phyloP scores from a whole-genome alignment of 768 basidiomycete genomes.

The Phylloporus arenicola region DNA sequence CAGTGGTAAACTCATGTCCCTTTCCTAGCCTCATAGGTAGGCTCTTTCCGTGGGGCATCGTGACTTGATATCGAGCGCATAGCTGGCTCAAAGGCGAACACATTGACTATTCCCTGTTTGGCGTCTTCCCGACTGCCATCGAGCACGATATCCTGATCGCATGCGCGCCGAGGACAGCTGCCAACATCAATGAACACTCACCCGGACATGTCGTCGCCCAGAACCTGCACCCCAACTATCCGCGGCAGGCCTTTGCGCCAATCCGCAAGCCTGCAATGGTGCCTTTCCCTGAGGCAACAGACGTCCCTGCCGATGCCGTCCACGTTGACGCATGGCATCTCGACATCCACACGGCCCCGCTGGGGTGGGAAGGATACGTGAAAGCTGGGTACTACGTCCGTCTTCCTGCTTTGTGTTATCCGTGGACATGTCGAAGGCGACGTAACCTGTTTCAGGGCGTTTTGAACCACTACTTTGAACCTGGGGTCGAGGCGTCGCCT shows the following conservation, averaged over 20 bases:
- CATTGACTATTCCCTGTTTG: conserved; percentile 80
- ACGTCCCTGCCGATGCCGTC: conserved; percentile 30
- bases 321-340: conserved; percentile 60
- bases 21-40: conserved; percentile 32
- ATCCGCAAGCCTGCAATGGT: conserved; percentile 26
- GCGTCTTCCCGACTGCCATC: conserved; percentile 79
- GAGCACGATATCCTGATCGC: conserved; percentile 83
- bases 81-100: conserved; percentile 60
- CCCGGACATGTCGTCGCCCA: conserved; percentile 58
- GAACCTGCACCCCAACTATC: conserved; percentile 58
- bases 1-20: not conserved
- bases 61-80: not conserved
- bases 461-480: conserved; percentile 53
- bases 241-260: conserved; percentile 55
- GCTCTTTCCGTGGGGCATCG: not conserved
- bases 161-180: conserved; percentile 42
- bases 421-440: not conserved
- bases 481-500: conserved; percentile 31
- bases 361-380: conserved; percentile 85
- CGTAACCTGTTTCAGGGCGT: conserved; percentile 46
- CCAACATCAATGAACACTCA: conserved; percentile 14
- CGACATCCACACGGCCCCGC: conserved; percentile 56
- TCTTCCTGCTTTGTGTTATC: not conserved
- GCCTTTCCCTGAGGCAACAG: conserved; percentile 26
- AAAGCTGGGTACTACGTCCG: conserved; percentile 81